Evolutionary conservation across 2,329 filamentous ascomycete species (phyloP), one percentile per base, ranked within the genome.

Genomic region (Fonsecaea nubica): DNA sequence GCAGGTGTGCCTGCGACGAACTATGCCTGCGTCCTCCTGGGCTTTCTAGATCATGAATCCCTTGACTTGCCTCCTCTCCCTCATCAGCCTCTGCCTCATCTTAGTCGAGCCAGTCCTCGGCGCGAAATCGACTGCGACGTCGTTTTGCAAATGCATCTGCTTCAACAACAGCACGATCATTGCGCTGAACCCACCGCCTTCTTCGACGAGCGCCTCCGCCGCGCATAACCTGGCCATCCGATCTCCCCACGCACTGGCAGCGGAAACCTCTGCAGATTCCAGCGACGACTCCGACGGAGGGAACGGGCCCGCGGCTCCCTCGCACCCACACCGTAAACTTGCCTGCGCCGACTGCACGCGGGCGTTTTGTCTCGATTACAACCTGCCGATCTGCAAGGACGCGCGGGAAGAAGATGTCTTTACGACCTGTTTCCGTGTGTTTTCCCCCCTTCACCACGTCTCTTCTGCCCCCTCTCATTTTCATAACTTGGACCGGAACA

Each of bases 131-230:
- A 83, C 82, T 52, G 82, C 83, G 30, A 86, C 87, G 15, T 89
- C 87, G 65, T 90, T 90, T 78, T 90, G 88, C 84, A 90, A 90
- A 85, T 90, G 88, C 76, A 89, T 87, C 64, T 90, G 88, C 77
- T 87, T 87, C 78, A 83, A 83, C 58, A 90, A 90, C 75, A 87
- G 84, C 78, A 89, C 87, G 62, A 89, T 90, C 59, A 89, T 90
- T 70, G 85, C 87, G 18, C 84, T 90, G 64, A 83, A 87, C 68
- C 81, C 82, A 8, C 79, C 79, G 50, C 30, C 65, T 30, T 65
- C 71, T 13, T 45, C 48, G 7, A 58, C 71, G 40, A 64, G 53
- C 36, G 42, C 64, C 58, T 35, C 42, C 32, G 62, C 57, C 13
- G 54, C 59, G 7, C 65, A 63, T 12, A 62, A 57, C 21, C 61